Evolutionary conservation across 768 basidiomycete species (phyloP).

Genomic region (Phlebiopsis gigantea): DNA sequence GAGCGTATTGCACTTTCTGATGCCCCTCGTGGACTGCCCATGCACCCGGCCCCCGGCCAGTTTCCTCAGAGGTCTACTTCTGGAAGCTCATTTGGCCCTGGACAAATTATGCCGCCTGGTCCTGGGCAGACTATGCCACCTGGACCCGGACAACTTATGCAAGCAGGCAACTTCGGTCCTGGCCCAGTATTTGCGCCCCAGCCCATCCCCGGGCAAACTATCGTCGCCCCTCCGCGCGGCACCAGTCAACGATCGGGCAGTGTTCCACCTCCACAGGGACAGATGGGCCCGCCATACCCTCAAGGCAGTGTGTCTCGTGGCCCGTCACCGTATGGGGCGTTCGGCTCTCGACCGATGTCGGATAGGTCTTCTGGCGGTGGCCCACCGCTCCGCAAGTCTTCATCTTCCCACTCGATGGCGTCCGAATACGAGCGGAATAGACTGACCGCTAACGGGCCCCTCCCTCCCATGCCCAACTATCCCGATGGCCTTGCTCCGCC

Average conservation of each 20-base stretch:
- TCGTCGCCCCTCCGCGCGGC: not conserved
- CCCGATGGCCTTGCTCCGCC: slow-evolving; percentile 30
- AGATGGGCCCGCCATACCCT: slow-evolving; percentile 8
- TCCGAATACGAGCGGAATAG: slow-evolving; percentile 37
- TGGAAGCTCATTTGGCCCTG: slow-evolving; percentile 10
- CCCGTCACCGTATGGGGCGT: slow-evolving; percentile 4
- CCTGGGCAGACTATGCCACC: slow-evolving; percentile 19
- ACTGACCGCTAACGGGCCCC: slow-evolving; percentile 22
- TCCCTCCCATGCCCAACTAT: slow-evolving; percentile 35
- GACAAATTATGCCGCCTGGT: slow-evolving; percentile 13
- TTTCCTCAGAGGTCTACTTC: not conserved
- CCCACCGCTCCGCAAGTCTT: slow-evolving; percentile 40
- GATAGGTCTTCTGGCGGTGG: slow-evolving; percentile 20
- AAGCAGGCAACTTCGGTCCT: slow-evolving; percentile 6
- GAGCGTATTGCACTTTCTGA: not conserved
- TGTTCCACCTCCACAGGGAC: slow-evolving; percentile 5
- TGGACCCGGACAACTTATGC: slow-evolving; percentile 14
- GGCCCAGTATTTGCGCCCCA: not conserved
- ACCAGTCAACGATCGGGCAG: slow-evolving; percentile 3
- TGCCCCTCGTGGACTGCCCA: not conserved
- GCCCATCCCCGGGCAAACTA: not conserved
- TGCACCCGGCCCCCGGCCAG: not conserved
- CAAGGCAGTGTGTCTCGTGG: not conserved
- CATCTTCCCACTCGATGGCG: slow-evolving; percentile 56
- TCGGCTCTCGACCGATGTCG: slow-evolving; percentile 19